Evolutionary conservation across 495 filamentous ascomycete species (phyloP).

Genomic region (Aspergillus saccharolyticus): DNA sequence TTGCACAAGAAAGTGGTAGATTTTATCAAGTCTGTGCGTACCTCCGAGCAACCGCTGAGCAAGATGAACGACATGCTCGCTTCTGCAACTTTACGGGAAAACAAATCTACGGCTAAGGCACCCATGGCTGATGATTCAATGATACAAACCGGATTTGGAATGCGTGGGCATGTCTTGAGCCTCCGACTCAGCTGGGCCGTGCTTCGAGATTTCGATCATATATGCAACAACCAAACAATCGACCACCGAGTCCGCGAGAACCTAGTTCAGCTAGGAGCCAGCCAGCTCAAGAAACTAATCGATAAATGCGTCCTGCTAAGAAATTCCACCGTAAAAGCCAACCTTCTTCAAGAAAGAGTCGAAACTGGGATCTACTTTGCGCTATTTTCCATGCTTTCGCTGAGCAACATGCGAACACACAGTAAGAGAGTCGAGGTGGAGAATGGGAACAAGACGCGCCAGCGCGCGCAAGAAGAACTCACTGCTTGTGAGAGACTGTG

Average conservation of each 20-base stretch:
- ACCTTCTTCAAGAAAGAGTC: constrained; percentile 5
- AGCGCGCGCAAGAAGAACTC: neutral
- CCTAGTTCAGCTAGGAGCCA: neutral
- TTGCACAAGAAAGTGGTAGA: neutral
- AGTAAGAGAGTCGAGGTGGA: constrained; percentile 10
- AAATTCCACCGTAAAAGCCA: neutral
- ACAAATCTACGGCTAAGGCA: constrained; percentile 33
- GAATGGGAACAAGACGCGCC: neutral
- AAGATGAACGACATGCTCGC: constrained; percentile 44
- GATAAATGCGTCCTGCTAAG: constrained; percentile 1
- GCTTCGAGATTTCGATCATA: constrained; percentile 32
- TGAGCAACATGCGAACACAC: constrained; percentile 23
- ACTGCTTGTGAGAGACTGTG: constrained; percentile 5
- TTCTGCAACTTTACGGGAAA: constrained; percentile 19
- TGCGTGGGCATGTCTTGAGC: constrained; percentile 43
- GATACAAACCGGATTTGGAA: constrained; percentile 29
- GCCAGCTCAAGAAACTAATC: neutral
- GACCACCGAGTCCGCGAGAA: neutral
- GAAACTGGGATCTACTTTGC: constrained; percentile 8
- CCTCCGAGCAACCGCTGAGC: constrained; percentile 54
- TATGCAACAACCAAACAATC: neutral
- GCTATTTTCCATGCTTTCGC: constrained; percentile 16
- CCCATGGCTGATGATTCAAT: constrained; percentile 39
- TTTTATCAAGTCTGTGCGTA: constrained; percentile 3
- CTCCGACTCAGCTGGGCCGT: constrained; percentile 50